A percentile compares a stretch with the other conserved stretches of the same genome.
These are phyloP conservation scores for Trebouxia sp. DNA, from an alignment of 139 green algal species.

Conservation along the genomic window DNA sequence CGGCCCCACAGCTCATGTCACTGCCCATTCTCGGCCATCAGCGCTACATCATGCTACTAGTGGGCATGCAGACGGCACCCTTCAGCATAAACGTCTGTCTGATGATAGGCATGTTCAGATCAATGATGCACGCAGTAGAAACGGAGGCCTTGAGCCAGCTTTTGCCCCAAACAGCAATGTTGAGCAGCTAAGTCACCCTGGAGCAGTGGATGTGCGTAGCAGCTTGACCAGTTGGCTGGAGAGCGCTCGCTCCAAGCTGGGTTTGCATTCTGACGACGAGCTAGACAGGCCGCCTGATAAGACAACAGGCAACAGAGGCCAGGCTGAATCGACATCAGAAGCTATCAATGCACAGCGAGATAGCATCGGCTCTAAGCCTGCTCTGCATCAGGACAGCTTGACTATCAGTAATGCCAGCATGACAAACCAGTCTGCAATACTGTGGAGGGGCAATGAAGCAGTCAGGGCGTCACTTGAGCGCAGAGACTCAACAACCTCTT, in stretches of 20 bases:
- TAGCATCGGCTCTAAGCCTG: not conserved
- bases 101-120: slow-evolving; percentile 19
- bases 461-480: not conserved
- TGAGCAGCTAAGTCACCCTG: not conserved
- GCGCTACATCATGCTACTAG: not conserved
- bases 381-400: not conserved
- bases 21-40: not conserved
- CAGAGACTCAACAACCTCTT: not conserved
- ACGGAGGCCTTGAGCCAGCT: not conserved
- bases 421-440: not conserved
- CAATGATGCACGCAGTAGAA: not conserved
- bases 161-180: not conserved
- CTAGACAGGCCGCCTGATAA: not conserved
- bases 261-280: not conserved
- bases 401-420: not conserved
- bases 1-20: not conserved
- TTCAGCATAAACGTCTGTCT: not conserved
- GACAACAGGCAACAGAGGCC: slow-evolving; percentile 13
- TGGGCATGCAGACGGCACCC: not conserved
- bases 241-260: not conserved
- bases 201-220: not conserved
- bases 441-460: not conserved
- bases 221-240: not conserved
- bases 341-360: not conserved
- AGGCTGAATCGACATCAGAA: not conserved